phyloP scores from a whole-genome alignment of 176 grass and related monocot species.

The Pontederia crassipes region DNA sequence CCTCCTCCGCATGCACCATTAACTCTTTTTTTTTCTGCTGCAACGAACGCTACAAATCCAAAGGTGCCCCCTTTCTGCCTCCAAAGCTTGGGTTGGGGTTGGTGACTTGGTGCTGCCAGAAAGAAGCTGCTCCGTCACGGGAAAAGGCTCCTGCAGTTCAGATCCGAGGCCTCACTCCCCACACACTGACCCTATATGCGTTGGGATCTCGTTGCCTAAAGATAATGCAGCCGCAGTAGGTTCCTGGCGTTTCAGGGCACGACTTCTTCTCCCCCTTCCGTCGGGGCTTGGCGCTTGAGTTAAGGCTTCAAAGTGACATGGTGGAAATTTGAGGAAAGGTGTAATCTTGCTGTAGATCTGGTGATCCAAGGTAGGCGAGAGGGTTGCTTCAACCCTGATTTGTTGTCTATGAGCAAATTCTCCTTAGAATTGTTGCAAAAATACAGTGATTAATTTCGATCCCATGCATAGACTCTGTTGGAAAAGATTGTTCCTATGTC shows the following conservation, averaged over 20 bases:
- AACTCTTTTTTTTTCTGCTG: not conserved
- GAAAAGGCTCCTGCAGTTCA: not conserved
- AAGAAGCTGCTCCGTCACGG: not conserved
- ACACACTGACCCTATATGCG: too few species aligned
- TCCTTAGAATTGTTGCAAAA: not conserved
- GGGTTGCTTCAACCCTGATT: not conserved
- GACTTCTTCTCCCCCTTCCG: not conserved
- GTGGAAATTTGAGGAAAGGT: not conserved
- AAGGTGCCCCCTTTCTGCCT: not conserved
- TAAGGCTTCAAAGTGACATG: not conserved
- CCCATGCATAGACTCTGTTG: not conserved
- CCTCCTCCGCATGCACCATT: not conserved
- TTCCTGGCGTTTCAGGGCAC: not conserved
- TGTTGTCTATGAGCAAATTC: not conserved
- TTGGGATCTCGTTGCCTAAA: too few species aligned
- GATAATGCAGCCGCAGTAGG: too few species aligned
- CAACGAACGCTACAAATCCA: not conserved
- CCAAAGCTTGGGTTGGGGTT: too few species aligned
- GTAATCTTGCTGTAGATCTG: slow-evolving; percentile 1
- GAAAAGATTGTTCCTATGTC: too few species aligned
- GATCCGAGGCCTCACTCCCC: not conserved
- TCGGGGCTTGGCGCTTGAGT: not conserved
- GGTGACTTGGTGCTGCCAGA: not conserved
- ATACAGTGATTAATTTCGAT: not conserved
- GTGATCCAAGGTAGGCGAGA: not conserved